A percentile compares a stretch with the other conserved stretches of the same genome.
Conservation (phyloP, 176 grass and related monocot genomes). For the Pharus latifolius region DNA sequence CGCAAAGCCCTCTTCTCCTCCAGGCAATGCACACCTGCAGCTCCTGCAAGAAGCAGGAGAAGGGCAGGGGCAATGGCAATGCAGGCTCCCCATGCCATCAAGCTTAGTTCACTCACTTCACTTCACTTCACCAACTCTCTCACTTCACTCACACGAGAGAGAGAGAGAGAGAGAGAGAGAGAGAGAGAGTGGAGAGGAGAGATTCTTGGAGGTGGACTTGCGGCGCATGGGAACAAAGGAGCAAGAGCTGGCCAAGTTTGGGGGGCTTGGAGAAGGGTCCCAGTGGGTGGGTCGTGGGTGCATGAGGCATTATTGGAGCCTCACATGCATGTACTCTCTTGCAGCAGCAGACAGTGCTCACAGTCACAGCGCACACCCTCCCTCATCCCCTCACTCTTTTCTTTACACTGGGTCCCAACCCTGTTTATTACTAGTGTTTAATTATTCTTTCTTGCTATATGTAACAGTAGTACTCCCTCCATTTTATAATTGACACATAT, state of each 20-base stretch:
- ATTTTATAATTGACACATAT: no score
- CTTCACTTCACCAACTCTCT: not conserved
- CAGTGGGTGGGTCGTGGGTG: not conserved
- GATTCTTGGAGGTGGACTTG: constrained; percentile 45
- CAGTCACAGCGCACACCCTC: not conserved
- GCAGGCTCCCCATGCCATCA: constrained; percentile 27
- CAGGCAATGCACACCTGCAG: constrained; percentile 26
- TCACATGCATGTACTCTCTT: constrained; percentile 59
- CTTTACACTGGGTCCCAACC: not conserved
- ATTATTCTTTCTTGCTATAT: no score
- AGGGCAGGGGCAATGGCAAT: not conserved
- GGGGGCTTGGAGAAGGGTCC: not conserved
- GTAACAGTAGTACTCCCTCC: no score
- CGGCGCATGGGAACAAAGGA: constrained; percentile 62
- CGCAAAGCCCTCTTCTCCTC: constrained; percentile 2
- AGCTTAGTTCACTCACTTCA: not conserved
- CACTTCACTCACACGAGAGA: not conserved
- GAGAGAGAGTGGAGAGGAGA: constrained; percentile 1
- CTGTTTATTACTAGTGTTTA: not conserved
- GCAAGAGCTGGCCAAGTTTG: constrained; percentile 36
- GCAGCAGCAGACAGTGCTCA: constrained; percentile 18
- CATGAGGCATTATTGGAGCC: constrained; percentile 58
- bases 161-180: not conserved
- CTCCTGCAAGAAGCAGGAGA: not conserved
- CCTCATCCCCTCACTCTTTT: not conserved